Conservation (phyloP, 345 rosid species). For the Arabidopsis arenosa region DNA sequence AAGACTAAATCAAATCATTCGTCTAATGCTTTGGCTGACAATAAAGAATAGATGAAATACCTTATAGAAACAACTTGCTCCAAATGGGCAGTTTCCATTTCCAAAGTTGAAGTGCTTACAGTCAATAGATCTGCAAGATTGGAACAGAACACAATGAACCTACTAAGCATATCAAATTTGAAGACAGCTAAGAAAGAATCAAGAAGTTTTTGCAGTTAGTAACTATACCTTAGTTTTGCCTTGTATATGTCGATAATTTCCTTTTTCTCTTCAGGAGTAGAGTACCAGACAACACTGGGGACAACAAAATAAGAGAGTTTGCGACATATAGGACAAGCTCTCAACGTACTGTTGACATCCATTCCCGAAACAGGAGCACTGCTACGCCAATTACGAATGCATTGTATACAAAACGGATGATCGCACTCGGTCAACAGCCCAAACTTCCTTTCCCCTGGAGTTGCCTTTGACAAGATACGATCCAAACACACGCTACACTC, state of each 20-base stretch:
- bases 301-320: constrained; percentile 93
- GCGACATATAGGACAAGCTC: constrained; percentile 95
- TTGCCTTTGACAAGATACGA: constrained; percentile 71
- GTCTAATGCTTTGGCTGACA: background rate
- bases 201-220: background rate
- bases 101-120: constrained; percentile 90
- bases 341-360: constrained; percentile 81
- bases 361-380: constrained; percentile 85
- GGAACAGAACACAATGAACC: background rate
- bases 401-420: constrained; percentile 88
- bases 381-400: constrained; percentile 89
- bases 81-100: constrained; percentile 87
- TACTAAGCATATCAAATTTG: background rate
- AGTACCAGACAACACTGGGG: constrained; percentile 95
- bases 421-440: constrained; percentile 84
- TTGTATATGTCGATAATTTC: constrained; percentile 82
- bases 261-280: constrained; percentile 75
- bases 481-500: constrained; percentile 88
- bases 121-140: constrained; percentile 56
- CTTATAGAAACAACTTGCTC: constrained; percentile 91
- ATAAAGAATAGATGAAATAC: constrained; percentile 44
- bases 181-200: constrained; percentile 2
- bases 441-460: constrained; percentile 83
- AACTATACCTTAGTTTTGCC: constrained; percentile 77
- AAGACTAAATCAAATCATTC: background rate